Conservation (phyloP, 345 rosid species). For the Dimocarpus longan region DNA sequence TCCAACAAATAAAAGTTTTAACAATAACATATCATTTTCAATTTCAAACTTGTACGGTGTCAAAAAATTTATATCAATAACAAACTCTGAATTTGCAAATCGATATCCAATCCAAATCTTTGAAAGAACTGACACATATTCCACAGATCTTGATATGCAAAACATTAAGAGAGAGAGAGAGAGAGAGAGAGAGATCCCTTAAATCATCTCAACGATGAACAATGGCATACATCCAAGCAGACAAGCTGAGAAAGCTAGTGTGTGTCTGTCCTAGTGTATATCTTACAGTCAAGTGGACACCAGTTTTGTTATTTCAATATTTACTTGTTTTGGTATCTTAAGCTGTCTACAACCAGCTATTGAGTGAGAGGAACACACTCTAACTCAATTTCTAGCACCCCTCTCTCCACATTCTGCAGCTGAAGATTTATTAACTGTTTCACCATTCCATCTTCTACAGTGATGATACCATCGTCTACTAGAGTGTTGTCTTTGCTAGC, state of each 20-base stretch:
- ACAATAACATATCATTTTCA: not conserved
- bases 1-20: not conserved
- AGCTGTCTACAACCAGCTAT: constrained; percentile 29
- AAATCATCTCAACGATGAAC: not conserved
- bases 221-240: not conserved
- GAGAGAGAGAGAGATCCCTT: not conserved
- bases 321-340: not conserved
- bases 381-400: constrained; percentile 81
- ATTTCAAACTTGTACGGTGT: not conserved
- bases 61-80: not conserved
- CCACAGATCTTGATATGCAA: not conserved
- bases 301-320: not conserved
- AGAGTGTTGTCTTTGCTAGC: constrained; percentile 74
- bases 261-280: not conserved
- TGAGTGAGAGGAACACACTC: constrained; percentile 95
- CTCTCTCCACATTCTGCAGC: constrained; percentile 90
- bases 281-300: not conserved
- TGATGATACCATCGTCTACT: constrained; percentile 72
- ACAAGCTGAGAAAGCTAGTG: not conserved
- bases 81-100: not conserved
- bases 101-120: not conserved
- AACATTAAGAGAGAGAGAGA: not conserved
- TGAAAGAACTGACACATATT: not conserved
- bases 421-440: constrained; percentile 75
- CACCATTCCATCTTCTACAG: constrained; percentile 71